Evolutionary conservation across 2,329 filamentous ascomycete species (phyloP), one percentile per base, ranked within the genome.

Genomic region (Pyricularia grisea): DNA sequence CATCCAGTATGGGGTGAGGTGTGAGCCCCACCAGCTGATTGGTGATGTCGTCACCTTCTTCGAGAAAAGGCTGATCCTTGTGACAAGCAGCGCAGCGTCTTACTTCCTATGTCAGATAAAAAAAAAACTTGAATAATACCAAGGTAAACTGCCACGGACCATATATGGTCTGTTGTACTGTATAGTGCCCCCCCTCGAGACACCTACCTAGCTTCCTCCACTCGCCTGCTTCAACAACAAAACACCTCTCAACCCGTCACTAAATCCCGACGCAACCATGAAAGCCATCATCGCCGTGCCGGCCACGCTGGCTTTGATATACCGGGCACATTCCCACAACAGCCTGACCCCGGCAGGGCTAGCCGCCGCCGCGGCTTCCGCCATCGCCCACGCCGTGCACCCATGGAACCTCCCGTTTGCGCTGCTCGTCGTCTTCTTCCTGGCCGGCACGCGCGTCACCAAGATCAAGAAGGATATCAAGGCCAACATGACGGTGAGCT

Each of bases 361-460:
- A 73, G 73, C 90, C 55, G 86, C 87, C 14, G 94, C 94, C 3
- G 82, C 84, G 5, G 74, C 90, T 63, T 97, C 94, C 4, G 94
- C 93, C 4, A 78, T 86, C 65, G 87, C 91, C 12, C 95, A 99
- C 78, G 93, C 93, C 20, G 81, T 94, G n/a, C 94, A 98, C 78
- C 94, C 94, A 3, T 97, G 93, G 90, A 92, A 92, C 70, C 82
- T 94, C n/a, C 94, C 93, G n/a, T 96, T 97, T 80, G 86, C 86
- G 31, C 84, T 97, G 12, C 84, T 98, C 1, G 86, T 87, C 67
- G 86, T 93, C 50, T 98, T 98, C 82, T 98, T 97, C 79, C 81
- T 97, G 3, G 88, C 91, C 4, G 95, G 93, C 1, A 97, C 91
- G 1, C 83, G 88, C 67, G 93, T 90, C 0, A 97, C 94, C 0